Evolutionary conservation across 306 rosid species (phyloP).

Genomic region (Trifolium pratense): DNA sequence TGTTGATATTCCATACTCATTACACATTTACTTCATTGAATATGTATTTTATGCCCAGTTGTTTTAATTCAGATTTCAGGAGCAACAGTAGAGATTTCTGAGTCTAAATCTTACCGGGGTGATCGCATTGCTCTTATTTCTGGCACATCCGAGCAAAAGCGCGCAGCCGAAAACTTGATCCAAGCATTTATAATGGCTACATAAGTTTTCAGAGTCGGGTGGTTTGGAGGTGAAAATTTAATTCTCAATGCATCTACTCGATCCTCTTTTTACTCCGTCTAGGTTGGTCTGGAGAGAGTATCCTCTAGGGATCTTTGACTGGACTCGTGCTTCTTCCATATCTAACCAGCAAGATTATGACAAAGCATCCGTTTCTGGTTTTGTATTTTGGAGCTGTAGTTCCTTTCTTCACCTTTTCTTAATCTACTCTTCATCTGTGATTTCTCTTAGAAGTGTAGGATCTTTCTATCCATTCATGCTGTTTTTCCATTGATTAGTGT

Average conservation of each 20-base stretch:
- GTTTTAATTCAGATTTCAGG: conserved; percentile 87
- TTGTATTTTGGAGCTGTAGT: conserved; percentile 59
- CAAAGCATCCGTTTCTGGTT: conserved; percentile 50
- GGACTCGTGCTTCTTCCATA: conserved; percentile 54
- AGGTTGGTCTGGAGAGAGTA: conserved; percentile 62
- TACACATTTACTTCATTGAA: conserved; percentile 22
- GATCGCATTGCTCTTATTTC: conserved; percentile 85
- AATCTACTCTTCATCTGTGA: conserved; percentile 60
- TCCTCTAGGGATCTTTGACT: conserved; percentile 54
- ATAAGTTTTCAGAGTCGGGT: conserved; percentile 50
- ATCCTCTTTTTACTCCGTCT: conserved; percentile 68
- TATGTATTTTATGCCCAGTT: conserved; percentile 42
- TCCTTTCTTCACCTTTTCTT: conserved; percentile 46
- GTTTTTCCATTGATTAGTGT: conserved; percentile 58
- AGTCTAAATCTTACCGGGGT: conserved; percentile 76
- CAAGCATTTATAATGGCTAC: conserved; percentile 96
- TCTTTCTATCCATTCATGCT: conserved; percentile 75
- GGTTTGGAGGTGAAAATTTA: conserved; percentile 67
- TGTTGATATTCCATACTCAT: conserved; percentile 25
- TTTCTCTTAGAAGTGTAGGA: conserved; percentile 65
- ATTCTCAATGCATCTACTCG: conserved; percentile 53
- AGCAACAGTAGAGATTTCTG: conserved; percentile 86
- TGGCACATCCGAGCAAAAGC: conserved; percentile 92
- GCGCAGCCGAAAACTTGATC: conserved; percentile 89
- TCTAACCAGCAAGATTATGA: conserved; percentile 52